phyloP scores from a whole-genome alignment of 139 green algal genomes.

The Chara braunii region DNA sequence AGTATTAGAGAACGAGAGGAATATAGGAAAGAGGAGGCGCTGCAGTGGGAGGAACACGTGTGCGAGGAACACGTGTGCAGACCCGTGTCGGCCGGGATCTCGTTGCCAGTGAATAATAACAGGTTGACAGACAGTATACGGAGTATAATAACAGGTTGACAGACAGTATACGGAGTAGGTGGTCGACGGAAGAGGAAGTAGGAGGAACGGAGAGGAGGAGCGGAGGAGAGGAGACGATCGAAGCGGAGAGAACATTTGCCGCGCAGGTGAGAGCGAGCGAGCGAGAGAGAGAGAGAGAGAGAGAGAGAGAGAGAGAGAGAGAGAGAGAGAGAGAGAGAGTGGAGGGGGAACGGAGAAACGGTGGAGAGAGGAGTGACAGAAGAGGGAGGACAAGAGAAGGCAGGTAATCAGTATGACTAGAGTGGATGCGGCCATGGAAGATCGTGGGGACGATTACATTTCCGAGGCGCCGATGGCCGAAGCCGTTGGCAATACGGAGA shows the following conservation, averaged over 20 bases:
- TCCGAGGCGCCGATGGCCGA: not conserved
- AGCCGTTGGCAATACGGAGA: not conserved
- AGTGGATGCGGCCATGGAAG: not conserved
- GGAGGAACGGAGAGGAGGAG: not conserved
- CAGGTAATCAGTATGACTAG: not conserved
- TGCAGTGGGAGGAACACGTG: not conserved
- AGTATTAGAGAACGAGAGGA: too few relatives aligned
- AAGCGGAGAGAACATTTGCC: not conserved
- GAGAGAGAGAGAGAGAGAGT: not conserved
- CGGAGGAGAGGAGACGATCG: not conserved
- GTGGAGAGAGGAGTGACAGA: not conserved
- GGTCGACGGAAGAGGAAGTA: not conserved
- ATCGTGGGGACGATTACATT: not conserved
- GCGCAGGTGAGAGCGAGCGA: not conserved
- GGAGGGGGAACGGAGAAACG: not conserved
- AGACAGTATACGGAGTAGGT: not conserved
- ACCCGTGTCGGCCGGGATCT: not conserved
- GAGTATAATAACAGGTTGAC: not conserved
- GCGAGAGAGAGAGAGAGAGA: not conserved
- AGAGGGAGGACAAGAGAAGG: not conserved
- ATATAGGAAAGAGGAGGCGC: too few relatives aligned
- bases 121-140: not conserved
- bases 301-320: not conserved
- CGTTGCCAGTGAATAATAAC: not conserved
- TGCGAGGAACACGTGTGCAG: not conserved